These are phyloP conservation scores for Lactarius indigo DNA, from an alignment of 768 basidiomycete genomes.

Conservation along the genomic window DNA sequence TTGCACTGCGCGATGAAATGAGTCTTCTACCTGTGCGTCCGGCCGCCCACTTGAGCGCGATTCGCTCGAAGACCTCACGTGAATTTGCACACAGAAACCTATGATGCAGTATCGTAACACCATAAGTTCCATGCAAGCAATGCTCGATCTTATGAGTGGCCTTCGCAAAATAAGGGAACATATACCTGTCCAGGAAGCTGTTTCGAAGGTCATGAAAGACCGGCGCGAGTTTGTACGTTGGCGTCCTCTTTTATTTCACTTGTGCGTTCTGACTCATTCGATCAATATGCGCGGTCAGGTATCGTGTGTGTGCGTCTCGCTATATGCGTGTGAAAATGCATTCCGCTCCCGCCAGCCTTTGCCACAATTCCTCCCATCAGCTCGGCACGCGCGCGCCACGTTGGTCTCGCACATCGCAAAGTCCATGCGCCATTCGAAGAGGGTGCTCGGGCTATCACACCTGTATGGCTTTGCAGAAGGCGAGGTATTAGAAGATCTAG, in stretches of 20 bases:
- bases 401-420: constrained; percentile 37
- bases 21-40: constrained; percentile 44
- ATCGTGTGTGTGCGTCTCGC: constrained; percentile 44
- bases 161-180: constrained; percentile 46
- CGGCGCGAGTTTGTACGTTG: constrained; percentile 41
- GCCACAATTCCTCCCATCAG: constrained; percentile 49
- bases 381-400: constrained; percentile 37
- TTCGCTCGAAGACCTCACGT: not conserved
- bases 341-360: constrained; percentile 45
- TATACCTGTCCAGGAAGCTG: constrained; percentile 43
- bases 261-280: not conserved
- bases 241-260: not conserved
- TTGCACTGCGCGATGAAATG: constrained; percentile 45
- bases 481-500: constrained; percentile 40
- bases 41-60: not conserved
- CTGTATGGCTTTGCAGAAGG: constrained; percentile 45
- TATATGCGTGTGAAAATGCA: constrained; percentile 49
- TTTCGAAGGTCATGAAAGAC: constrained; percentile 38
- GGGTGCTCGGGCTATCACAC: constrained; percentile 36
- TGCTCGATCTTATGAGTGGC: constrained; percentile 43
- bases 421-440: constrained; percentile 32
- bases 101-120: constrained; percentile 41
- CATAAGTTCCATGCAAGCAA: constrained; percentile 37
- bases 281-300: constrained; percentile 30
- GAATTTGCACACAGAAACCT: constrained; percentile 38